Conservation (phyloP, 2,329 filamentous ascomycete genomes). For the Ramularia endophylla region DNA sequence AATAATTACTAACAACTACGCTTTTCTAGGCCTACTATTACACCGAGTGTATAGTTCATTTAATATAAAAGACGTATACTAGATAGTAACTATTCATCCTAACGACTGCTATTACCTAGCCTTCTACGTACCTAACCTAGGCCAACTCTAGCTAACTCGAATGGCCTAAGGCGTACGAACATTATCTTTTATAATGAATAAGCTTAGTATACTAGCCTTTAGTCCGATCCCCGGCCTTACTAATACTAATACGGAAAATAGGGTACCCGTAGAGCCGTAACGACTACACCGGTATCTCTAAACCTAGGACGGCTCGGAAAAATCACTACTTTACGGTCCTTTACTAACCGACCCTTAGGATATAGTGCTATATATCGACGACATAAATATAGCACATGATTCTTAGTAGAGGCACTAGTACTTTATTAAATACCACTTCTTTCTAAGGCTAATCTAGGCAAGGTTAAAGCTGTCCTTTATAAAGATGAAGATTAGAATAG, state of each 20-base stretch:
- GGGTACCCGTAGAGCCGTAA: too few relatives aligned
- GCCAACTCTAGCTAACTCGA: slow-evolving; percentile 4
- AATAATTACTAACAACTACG: too few relatives aligned
- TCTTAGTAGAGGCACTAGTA: slow-evolving; percentile 1
- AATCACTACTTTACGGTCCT: too few relatives aligned
- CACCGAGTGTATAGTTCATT: slow-evolving; percentile 1
- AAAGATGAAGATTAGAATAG: slow-evolving; percentile 5
- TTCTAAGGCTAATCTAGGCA: slow-evolving; percentile 2
- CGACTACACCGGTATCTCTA: too few relatives aligned
- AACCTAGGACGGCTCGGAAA: too few relatives aligned
- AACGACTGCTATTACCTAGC: slow-evolving; percentile 4
- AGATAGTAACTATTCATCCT: slow-evolving; percentile 3
- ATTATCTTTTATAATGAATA: too few relatives aligned
- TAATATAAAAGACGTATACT: slow-evolving; percentile 6
- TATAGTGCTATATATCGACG: too few relatives aligned
- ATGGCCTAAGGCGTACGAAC: too few relatives aligned
- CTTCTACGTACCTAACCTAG: slow-evolving; percentile 1
- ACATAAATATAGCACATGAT: slow-evolving; percentile 1
- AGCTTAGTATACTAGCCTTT: too few relatives aligned
- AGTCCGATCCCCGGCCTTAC: neutral
- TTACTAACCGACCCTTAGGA: neutral
- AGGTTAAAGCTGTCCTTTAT: neutral
- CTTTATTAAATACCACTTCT: slow-evolving; percentile 3
- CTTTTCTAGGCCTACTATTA: too few relatives aligned
- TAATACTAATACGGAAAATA: too few relatives aligned